These are phyloP conservation scores for Spirogloea muscicola DNA, from an alignment of 139 green algal species.

Conservation along the genomic window DNA sequence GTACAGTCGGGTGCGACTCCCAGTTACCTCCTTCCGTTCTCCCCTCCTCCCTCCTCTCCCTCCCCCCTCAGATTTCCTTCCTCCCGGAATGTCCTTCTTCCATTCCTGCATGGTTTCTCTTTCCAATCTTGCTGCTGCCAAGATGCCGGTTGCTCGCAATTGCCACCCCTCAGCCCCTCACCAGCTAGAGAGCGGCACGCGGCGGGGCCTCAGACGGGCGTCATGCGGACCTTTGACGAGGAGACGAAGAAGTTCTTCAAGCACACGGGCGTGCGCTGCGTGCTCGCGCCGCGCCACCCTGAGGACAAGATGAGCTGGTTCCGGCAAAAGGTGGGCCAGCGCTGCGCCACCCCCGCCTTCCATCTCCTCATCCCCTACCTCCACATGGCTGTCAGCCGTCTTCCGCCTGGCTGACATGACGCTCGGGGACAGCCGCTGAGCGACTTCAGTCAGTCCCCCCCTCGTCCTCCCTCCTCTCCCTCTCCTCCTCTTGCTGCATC, in stretches of 20 bases:
- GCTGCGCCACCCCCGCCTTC: too few relatives aligned
- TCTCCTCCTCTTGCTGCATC: too few relatives aligned
- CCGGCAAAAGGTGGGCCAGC: slow-evolving; percentile 2
- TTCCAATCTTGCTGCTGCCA: neutral
- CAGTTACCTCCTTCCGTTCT: neutral
- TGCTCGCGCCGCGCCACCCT: slow-evolving; percentile 14
- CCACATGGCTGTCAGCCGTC: too few relatives aligned
- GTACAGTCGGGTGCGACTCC: neutral
- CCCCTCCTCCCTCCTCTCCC: neutral
- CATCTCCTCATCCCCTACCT: too few relatives aligned
- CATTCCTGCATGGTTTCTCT: neutral
- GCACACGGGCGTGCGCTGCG: slow-evolving; percentile 3
- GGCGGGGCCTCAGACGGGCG: neutral
- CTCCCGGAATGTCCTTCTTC: neutral
- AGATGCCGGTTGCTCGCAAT: neutral
- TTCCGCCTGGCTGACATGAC: too few relatives aligned
- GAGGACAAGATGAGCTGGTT: slow-evolving; percentile 7
- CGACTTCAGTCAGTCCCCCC: too few relatives aligned
- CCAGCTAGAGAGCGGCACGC: neutral
- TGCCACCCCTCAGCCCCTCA: too few relatives aligned
- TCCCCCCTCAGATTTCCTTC: too few relatives aligned
- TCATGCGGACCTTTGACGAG: slow-evolving; percentile 56
- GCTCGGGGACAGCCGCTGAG: too few relatives aligned
- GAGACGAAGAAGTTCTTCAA: slow-evolving; percentile 45
- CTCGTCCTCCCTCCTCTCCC: too few relatives aligned